These are phyloP conservation scores for Dendryphion nanum DNA, from an alignment of 2,329 filamentous ascomycete genomes.

Conservation along the genomic window DNA sequence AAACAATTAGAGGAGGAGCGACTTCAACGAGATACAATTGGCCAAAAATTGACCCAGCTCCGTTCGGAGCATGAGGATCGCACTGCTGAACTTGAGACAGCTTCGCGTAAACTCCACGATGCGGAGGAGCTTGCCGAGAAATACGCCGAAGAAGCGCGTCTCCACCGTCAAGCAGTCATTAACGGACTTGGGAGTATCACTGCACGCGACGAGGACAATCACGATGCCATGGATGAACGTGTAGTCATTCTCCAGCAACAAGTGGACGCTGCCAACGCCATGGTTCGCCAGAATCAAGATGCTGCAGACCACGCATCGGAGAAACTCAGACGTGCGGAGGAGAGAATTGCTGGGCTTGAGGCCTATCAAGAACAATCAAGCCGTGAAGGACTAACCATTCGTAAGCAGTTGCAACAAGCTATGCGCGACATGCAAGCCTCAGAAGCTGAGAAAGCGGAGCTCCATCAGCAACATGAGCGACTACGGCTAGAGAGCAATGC, in stretches of 20 bases:
- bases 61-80: slow-evolving; percentile 80
- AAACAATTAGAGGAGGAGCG: slow-evolving; percentile 82
- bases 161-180: slow-evolving; percentile 79
- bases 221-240: slow-evolving; percentile 61
- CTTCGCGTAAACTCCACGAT: slow-evolving; percentile 73
- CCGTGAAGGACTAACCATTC: slow-evolving; percentile 83
- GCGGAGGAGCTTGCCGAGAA: slow-evolving; percentile 85
- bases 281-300: slow-evolving; percentile 85
- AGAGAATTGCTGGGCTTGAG: slow-evolving; percentile 93
- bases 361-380: slow-evolving; percentile 97
- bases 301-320: slow-evolving; percentile 85
- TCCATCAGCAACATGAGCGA: slow-evolving; percentile 77
- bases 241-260: slow-evolving; percentile 75
- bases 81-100: slow-evolving; percentile 72
- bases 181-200: slow-evolving; percentile 76
- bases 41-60: slow-evolving; percentile 73
- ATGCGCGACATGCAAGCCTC: slow-evolving; percentile 81
- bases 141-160: slow-evolving; percentile 81
- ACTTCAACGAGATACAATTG: slow-evolving; percentile 68
- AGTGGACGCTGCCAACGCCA: slow-evolving; percentile 69
- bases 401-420: slow-evolving; percentile 82
- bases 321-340: slow-evolving; percentile 87
- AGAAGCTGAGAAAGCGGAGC: slow-evolving; percentile 74
- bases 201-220: slow-evolving; percentile 52
- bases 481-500: slow-evolving; percentile 95